These are phyloP conservation scores for Cryphonectria parasitica DNA, from an alignment of 2,329 filamentous ascomycete genomes.

Conservation along the genomic window DNA sequence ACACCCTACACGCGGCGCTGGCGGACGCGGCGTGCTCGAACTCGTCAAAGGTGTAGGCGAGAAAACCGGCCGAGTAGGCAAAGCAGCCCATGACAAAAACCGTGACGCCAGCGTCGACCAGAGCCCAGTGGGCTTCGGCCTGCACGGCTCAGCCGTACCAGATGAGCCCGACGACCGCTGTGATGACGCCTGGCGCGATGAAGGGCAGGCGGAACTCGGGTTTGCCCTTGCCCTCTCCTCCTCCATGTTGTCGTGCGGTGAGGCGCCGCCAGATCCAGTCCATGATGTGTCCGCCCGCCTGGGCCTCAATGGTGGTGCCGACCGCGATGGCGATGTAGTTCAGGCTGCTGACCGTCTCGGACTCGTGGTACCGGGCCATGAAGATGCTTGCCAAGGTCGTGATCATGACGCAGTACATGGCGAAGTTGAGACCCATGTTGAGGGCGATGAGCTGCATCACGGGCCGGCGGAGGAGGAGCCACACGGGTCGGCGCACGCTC, in stretches of 20 bases:
- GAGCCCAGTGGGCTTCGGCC: background rate
- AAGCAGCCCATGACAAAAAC: conserved; percentile 58
- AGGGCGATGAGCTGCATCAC: conserved; percentile 52
- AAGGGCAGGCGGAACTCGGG: conserved; percentile 4
- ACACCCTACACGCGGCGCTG: conserved; percentile 56
- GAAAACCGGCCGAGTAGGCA: conserved; percentile 55
- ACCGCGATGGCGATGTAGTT: conserved; percentile 56
- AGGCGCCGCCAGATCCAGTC: conserved; percentile 42
- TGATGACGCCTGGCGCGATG: background rate
- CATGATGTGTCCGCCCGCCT: conserved; percentile 42
- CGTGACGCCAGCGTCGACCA: background rate
- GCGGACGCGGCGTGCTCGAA: conserved; percentile 42
- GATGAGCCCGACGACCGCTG: background rate
- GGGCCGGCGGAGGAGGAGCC: conserved; percentile 50
- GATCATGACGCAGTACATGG: conserved; percentile 55
- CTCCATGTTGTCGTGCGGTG: conserved; percentile 36
- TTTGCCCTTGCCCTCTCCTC: conserved; percentile 47
- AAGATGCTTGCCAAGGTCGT: conserved; percentile 57
- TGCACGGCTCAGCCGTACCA: background rate
- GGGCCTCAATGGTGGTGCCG: conserved; percentile 44
- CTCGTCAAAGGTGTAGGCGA: conserved; percentile 61
- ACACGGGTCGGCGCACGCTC: conserved; percentile 48
- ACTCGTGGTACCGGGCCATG: conserved; percentile 50
- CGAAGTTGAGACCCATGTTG: conserved; percentile 52
- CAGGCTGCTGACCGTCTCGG: conserved; percentile 47